Conservation (phyloP, 495 filamentous ascomycete genomes). For the Thermothielavioides terrestris region DNA sequence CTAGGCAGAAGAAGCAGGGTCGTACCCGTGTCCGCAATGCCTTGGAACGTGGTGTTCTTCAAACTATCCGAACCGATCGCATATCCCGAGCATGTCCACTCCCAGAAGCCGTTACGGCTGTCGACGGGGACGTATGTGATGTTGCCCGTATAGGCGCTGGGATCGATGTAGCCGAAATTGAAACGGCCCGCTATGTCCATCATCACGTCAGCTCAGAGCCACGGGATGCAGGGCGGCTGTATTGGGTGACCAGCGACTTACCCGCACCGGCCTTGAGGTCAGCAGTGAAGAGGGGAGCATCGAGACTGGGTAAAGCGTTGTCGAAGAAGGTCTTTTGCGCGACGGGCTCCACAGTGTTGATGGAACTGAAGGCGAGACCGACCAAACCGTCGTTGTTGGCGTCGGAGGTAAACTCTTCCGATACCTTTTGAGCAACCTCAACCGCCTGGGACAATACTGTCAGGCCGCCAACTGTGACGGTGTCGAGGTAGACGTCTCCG, state of each 20-base stretch:
- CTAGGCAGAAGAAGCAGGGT: constrained; percentile 58
- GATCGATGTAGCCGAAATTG: constrained; percentile 69
- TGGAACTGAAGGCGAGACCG: constrained; percentile 59
- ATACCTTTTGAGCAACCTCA: constrained; percentile 56
- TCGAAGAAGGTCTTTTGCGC: constrained; percentile 64
- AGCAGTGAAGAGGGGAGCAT: constrained; percentile 58
- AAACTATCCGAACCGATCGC: constrained; percentile 42
- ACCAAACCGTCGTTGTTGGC: constrained; percentile 59
- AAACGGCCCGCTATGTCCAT: constrained; percentile 47
- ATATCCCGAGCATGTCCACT: constrained; percentile 56
- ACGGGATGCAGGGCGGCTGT: neutral
- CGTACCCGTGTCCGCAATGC: constrained; percentile 65
- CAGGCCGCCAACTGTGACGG: constrained; percentile 56
- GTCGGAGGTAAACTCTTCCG: constrained; percentile 50
- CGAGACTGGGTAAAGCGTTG: constrained; percentile 50
- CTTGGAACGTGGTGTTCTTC: constrained; percentile 31
- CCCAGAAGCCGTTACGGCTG: constrained; percentile 59
- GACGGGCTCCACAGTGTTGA: constrained; percentile 61
- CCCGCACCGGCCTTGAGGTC: constrained; percentile 50
- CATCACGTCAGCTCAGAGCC: neutral
- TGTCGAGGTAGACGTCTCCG: constrained; percentile 63
- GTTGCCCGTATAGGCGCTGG: constrained; percentile 50
- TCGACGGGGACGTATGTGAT: constrained; percentile 56
- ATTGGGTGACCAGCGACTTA: constrained; percentile 16
- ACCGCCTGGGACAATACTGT: constrained; percentile 58